phyloP scores from a whole-genome alignment of 2,329 filamentous ascomycete species.

The Bisporella sp. region DNA sequence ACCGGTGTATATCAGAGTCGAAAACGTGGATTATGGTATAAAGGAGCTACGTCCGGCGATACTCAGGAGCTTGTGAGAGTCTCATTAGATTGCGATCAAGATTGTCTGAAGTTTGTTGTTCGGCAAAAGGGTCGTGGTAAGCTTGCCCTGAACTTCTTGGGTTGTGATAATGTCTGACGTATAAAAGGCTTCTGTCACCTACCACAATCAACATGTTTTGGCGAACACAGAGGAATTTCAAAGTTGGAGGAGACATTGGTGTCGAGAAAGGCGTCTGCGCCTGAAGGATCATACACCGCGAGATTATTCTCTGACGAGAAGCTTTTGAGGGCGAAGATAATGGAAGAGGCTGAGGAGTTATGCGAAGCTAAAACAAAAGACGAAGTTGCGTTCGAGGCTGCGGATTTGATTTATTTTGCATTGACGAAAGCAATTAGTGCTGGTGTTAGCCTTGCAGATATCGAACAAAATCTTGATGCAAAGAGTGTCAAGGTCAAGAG shows the following conservation, averaged over 20 bases:
- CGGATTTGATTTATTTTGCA: slow-evolving; percentile 93
- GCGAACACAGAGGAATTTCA: slow-evolving; percentile 71
- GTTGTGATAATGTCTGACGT: slow-evolving; percentile 6
- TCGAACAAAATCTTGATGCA: slow-evolving; percentile 85
- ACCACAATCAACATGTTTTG: slow-evolving; percentile 88
- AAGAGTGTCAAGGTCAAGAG: slow-evolving; percentile 96
- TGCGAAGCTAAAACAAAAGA: slow-evolving; percentile 77
- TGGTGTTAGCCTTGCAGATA: slow-evolving; percentile 79
- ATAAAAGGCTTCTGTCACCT: slow-evolving; percentile 77
- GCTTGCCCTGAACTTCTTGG: slow-evolving; percentile 8
- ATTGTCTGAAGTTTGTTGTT: slow-evolving; percentile 86
- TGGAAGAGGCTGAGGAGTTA: slow-evolving; percentile 95
- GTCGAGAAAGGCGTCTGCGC: slow-evolving; percentile 74
- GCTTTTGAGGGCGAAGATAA: slow-evolving; percentile 88
- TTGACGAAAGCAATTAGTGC: slow-evolving; percentile 81
- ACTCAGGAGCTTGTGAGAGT: slow-evolving; percentile 83
- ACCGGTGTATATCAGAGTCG: slow-evolving; percentile 87
- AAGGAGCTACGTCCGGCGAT: slow-evolving; percentile 90
- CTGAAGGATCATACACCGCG: slow-evolving; percentile 87
- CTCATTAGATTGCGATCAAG: slow-evolving; percentile 85
- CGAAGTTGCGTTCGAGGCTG: slow-evolving; percentile 88
- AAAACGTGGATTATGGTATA: slow-evolving; percentile 93
- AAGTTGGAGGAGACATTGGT: slow-evolving; percentile 82
- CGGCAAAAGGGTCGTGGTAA: slow-evolving; percentile 72
- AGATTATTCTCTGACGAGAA: slow-evolving; percentile 88